These are phyloP conservation scores for Gracilaria domingensis DNA, from an alignment of 23 red algal genomes.

Conservation along the genomic window DNA sequence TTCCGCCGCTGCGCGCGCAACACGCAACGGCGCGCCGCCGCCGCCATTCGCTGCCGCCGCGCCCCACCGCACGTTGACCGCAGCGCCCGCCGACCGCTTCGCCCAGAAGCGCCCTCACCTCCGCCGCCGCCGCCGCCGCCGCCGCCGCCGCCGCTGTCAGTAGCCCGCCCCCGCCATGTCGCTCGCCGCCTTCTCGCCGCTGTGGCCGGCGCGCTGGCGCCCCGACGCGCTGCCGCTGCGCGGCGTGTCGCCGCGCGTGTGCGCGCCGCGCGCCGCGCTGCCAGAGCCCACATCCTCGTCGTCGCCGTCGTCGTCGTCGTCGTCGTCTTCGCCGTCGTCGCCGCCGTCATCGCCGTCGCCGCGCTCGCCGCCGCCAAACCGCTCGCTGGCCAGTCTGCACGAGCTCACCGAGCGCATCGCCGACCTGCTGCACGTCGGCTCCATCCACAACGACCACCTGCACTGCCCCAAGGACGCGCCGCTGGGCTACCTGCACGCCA, in stretches of 20 bases:
- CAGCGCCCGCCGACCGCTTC: not conserved
- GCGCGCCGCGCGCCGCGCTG: constrained; percentile 1
- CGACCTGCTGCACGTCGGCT: constrained; percentile 65
- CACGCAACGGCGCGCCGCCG: too few relatives aligned
- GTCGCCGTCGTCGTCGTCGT: too few relatives aligned
- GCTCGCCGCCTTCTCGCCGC: constrained; percentile 15
- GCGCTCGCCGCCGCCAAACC: constrained; percentile 22
- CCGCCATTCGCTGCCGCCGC: constrained; percentile 1
- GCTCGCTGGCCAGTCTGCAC: constrained; percentile 63
- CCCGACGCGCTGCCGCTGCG: not conserved
- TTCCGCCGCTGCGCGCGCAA: not conserved
- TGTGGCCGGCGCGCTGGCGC: not conserved
- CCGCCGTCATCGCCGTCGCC: too few relatives aligned
- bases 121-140: not conserved
- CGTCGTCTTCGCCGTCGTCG: not conserved
- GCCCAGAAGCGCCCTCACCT: too few relatives aligned
- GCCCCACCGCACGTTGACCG: constrained; percentile 25
- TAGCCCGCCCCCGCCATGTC: constrained; percentile 4
- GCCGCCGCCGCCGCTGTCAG: not conserved
- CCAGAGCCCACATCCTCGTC: not conserved
- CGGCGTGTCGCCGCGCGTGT: not conserved
- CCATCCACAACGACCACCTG: constrained; percentile 48
- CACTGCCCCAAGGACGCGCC: constrained; percentile 74
- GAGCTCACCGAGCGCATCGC: constrained; percentile 79
- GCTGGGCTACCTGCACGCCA: constrained; percentile 58